Evolutionary conservation across 2,329 filamentous ascomycete genomes (phyloP).

Genomic region (Pseudocercospora pini-densiflorae): DNA sequence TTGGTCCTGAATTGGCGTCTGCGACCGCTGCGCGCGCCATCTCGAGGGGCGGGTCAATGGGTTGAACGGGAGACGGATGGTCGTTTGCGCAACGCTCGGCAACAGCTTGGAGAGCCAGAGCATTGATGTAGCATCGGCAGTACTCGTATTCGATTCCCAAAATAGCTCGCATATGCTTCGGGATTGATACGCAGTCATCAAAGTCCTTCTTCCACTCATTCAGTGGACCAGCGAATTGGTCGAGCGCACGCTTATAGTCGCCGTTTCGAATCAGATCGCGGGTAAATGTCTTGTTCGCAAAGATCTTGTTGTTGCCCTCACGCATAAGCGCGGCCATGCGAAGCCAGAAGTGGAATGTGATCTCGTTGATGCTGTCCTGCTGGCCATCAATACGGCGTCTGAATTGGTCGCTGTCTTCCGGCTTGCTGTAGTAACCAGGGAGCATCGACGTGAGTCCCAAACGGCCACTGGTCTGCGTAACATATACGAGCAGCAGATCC

Average conservation of each 20-base stretch:
- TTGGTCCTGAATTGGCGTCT: slow-evolving; percentile 36
- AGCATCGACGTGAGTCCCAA: slow-evolving; percentile 95
- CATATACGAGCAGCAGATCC: slow-evolving; percentile 84
- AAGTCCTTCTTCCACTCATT: slow-evolving; percentile 81
- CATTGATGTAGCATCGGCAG: slow-evolving; percentile 92
- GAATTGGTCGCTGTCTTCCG: slow-evolving; percentile 41
- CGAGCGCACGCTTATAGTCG: slow-evolving; percentile 78
- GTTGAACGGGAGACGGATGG: slow-evolving; percentile 49
- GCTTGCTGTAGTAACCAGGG: slow-evolving; percentile 55
- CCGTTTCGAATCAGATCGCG: slow-evolving; percentile 86
- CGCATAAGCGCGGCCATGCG: slow-evolving; percentile 94
- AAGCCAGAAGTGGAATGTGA: slow-evolving; percentile 83
- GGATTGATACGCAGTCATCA: slow-evolving; percentile 64
- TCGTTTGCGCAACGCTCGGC: slow-evolving; percentile 89
- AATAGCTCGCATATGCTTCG: slow-evolving; percentile 69
- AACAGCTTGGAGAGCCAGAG: slow-evolving; percentile 89
- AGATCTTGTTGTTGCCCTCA: slow-evolving; percentile 84
- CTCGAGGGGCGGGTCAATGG: slow-evolving; percentile 36
- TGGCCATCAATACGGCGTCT: slow-evolving; percentile 32
- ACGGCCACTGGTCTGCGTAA: slow-evolving; percentile 90
- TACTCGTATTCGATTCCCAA: slow-evolving; percentile 96
- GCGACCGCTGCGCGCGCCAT: slow-evolving; percentile 39
- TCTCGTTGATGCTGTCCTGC: slow-evolving; percentile 51
- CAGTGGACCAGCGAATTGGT: slow-evolving; percentile 79
- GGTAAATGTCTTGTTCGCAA: slow-evolving; percentile 84